Conservation (phyloP, 2,329 filamentous ascomycete genomes). For the Tolypocladium cylindrosporum region DNA sequence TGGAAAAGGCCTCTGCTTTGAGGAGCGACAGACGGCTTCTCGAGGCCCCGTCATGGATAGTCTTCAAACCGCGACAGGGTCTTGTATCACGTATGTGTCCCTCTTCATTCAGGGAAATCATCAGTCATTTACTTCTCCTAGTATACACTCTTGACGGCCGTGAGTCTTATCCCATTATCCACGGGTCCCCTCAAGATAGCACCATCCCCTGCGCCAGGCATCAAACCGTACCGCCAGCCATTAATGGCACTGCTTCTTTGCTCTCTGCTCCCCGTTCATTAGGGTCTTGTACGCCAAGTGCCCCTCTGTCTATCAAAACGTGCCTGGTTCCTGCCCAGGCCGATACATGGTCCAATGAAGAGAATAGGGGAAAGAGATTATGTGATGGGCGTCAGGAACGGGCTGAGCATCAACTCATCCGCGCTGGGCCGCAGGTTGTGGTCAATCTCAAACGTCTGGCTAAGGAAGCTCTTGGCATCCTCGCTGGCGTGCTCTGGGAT, state of each 20-base stretch:
- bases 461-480: constrained; percentile 75
- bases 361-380: constrained; percentile 6
- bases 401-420: constrained; percentile 76
- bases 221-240: neutral
- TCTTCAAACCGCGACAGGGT: no score
- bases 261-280: neutral
- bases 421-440: constrained; percentile 86
- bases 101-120: neutral
- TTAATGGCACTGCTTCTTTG: neutral
- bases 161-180: neutral
- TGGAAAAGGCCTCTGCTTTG: no score
- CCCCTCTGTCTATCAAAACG: constrained; percentile 2
- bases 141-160: constrained; percentile 5
- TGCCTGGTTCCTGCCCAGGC: constrained; percentile 8
- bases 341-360: neutral
- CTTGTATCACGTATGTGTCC: neutral
- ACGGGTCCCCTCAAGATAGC: neutral
- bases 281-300: neutral
- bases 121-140: constrained; percentile 2
- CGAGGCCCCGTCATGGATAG: no score
- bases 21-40: no score
- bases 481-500: constrained; percentile 79
- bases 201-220: neutral
- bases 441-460: constrained; percentile 89
- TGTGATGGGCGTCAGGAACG: constrained; percentile 68